Evolutionary conservation across 306 rosid genomes (phyloP), one percentile per base, ranked within the genome.

Genomic region (Macrotyloma uniflorum): DNA sequence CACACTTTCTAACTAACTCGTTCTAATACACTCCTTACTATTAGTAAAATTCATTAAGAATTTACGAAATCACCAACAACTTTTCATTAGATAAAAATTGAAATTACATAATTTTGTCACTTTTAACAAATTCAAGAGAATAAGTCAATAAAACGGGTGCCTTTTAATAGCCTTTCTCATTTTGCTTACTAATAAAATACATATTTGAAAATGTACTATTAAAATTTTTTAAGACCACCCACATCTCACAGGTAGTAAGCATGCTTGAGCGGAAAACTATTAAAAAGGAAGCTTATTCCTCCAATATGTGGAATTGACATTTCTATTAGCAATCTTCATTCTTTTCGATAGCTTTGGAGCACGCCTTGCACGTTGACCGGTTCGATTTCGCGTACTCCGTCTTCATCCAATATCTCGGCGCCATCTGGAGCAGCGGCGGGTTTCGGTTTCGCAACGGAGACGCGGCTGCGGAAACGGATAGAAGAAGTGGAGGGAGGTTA

Each of bases 331-430:
- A 11, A 11, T 40, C 45, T 9, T 40, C 45, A 40, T 40, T 40
- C 11, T 38, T 38, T 2, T 69, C 78, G 20, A 93, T 93, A 40
- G 58, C 5, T 43, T 84, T 7, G 42, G 90, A 83, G 80, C 97
- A 91, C 16, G 9, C 84, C 88, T 83, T 91, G 91, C 97, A 93
- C 0, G 89, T 23, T 0, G 98, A 87, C 8, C 88, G 83, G 53
- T 73, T 72, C 51, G 94, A 89, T 66, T 93, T 85, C 6, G 98
- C 98, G 42, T 89, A 93, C 83, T 85, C 94, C 2, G 69, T 90
- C 10, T 33, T 42, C 13, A 87, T 8, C n/a, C 89, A 83, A 23
- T 83, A 32, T 6, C 32, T 33, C 3, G 89, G 59, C 23, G 90
- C 72, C 94, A 85, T 89, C 15, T 20, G 61, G 66, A 76, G 38